phyloP scores from a whole-genome alignment of 1,139 yeast genomes.

The Hansenula sp. region DNA sequence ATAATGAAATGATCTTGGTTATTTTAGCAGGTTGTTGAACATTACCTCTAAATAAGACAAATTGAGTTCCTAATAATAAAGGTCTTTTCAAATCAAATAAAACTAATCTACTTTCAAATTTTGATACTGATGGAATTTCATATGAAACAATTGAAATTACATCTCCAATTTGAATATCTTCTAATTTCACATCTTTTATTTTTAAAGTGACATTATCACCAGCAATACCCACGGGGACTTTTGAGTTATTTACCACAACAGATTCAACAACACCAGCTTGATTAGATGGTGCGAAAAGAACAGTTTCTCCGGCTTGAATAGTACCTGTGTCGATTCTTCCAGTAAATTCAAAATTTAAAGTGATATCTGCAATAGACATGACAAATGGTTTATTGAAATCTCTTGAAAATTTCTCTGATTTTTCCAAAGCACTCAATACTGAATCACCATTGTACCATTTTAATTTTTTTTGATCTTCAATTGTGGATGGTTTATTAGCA shows the following conservation, averaged over 20 bases:
- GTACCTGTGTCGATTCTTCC: conserved; percentile 78
- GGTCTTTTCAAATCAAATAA: conserved; percentile 75
- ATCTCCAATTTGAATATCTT: conserved; percentile 70
- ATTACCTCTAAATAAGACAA: conserved; percentile 79
- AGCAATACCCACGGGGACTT: conserved; percentile 45
- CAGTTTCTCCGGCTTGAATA: conserved; percentile 72
- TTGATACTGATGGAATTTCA: conserved; percentile 42
- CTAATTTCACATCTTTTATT: conserved; percentile 44
- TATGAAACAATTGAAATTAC: conserved; percentile 50
- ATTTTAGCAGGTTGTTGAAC: conserved; percentile 73
- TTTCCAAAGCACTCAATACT: conserved; percentile 52
- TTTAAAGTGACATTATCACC: conserved; percentile 69
- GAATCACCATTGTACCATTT: conserved; percentile 71
- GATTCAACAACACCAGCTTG: conserved; percentile 41
- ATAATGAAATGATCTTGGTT: conserved; percentile 47
- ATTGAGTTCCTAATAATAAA: conserved; percentile 75
- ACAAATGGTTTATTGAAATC: conserved; percentile 32
- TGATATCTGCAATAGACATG: conserved; percentile 47
- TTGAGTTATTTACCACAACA: conserved; percentile 29
- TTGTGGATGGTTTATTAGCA: conserved; percentile 36
- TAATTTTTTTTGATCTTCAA: conserved; percentile 24
- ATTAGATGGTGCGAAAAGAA: conserved; percentile 54
- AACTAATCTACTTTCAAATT: conserved; percentile 52
- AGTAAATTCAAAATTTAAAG: conserved; percentile 40
- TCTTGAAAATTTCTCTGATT: conserved; percentile 22